Conservation (phyloP, 1,284 basidiomycete species). For the Cryptococcus sp. region DNA sequence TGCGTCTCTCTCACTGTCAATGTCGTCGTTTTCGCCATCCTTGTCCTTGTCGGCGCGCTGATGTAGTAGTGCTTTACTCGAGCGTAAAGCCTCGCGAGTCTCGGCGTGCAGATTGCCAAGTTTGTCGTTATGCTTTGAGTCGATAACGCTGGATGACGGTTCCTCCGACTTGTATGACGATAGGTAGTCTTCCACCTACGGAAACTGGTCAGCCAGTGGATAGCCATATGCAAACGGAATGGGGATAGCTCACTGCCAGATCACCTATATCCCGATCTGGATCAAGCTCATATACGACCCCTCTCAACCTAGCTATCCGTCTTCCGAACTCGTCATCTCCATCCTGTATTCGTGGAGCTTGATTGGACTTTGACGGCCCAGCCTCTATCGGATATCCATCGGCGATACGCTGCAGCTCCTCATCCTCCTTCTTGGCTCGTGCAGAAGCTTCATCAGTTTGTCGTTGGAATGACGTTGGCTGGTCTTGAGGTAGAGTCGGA, state of each 20-base stretch:
- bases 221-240: not conserved
- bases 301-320: constrained; percentile 20
- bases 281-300: constrained; percentile 1
- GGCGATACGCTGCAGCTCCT: constrained; percentile 35
- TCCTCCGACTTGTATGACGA: too few relatives aligned
- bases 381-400: constrained; percentile 12
- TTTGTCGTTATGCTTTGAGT: too few relatives aligned
- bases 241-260: not conserved
- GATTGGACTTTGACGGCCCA: not conserved
- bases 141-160: too few relatives aligned
- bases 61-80: constrained; percentile 3
- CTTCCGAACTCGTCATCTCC: constrained; percentile 20
- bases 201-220: not conserved
- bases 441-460: constrained; percentile 3
- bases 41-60: not conserved
- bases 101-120: constrained; percentile 16
- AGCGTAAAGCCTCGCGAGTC: constrained; percentile 10
- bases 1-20: constrained; percentile 14
- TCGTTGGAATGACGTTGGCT: not conserved
- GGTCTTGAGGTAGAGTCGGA: not conserved
- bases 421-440: constrained; percentile 26
- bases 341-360: constrained; percentile 1
- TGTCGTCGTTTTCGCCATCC: not conserved
- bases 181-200: not conserved
- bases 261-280: constrained; percentile 9